These are phyloP conservation scores for Gastrolobium villosum DNA, from an alignment of 306 rosid species.

Conservation along the genomic window DNA sequence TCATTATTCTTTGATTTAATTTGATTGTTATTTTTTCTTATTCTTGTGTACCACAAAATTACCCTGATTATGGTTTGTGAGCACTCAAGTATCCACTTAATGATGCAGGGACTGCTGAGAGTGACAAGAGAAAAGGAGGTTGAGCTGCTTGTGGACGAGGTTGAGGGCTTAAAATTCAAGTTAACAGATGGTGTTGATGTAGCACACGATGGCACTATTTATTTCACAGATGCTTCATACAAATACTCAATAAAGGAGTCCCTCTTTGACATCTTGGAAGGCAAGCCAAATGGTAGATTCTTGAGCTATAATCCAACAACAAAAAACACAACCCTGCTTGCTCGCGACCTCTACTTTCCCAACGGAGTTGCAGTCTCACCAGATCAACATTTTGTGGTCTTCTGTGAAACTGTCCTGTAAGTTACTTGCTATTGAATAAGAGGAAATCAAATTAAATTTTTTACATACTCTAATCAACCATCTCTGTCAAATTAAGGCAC, in stretches of 20 bases:
- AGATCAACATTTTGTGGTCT: constrained; percentile 55
- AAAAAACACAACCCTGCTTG: constrained; percentile 48
- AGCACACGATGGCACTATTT: constrained; percentile 59
- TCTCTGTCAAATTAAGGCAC: background rate
- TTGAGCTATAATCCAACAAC: constrained; percentile 57
- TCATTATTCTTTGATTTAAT: too few relatives aligned
- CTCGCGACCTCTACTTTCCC: constrained; percentile 40
- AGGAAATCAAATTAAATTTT: background rate
- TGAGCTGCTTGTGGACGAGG: constrained; percentile 50
- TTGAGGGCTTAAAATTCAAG: constrained; percentile 50
- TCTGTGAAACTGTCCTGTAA: background rate
- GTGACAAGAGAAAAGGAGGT: constrained; percentile 46
- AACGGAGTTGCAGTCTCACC: constrained; percentile 67
- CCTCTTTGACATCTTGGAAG: constrained; percentile 46
- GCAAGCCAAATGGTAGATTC: constrained; percentile 58
- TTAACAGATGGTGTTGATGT: constrained; percentile 56
- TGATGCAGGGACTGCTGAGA: constrained; percentile 59
- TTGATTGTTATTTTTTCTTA: too few relatives aligned
- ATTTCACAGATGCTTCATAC: constrained; percentile 65
- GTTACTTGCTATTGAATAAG: too few relatives aligned
- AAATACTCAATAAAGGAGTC: constrained; percentile 39
- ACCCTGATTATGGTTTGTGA: background rate
- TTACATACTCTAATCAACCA: background rate
- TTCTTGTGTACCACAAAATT: too few relatives aligned
- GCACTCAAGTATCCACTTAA: background rate